These are phyloP conservation scores for Agaricus bisporus DNA, from an alignment of 768 basidiomycete genomes.

Conservation along the genomic window DNA sequence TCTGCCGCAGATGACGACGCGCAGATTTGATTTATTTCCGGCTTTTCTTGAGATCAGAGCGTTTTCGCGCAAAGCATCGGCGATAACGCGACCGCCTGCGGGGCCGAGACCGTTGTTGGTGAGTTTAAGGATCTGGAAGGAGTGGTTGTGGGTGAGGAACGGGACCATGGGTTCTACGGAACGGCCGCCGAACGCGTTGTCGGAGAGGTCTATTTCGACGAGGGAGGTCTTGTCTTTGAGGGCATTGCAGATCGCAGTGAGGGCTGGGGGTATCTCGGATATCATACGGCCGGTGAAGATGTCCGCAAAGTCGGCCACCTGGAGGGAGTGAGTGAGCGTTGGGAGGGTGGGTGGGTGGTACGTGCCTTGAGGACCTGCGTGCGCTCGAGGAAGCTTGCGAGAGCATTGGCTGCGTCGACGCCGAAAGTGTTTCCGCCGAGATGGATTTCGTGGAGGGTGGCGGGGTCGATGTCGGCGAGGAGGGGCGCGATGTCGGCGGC, in stretches of 20 bases:
- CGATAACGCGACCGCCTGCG: constrained; percentile 79
- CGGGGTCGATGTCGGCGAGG: constrained; percentile 58
- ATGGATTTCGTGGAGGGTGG: constrained; percentile 77
- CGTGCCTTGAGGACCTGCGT: constrained; percentile 67
- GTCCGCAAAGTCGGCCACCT: constrained; percentile 96
- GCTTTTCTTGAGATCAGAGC: constrained; percentile 61
- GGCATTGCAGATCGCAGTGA: constrained; percentile 83
- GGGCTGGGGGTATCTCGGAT: constrained; percentile 87
- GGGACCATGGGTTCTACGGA: constrained; percentile 92
- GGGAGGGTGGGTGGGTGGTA: neutral
- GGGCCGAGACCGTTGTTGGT: constrained; percentile 98
- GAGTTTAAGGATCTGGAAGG: constrained; percentile 78
- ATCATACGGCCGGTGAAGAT: constrained; percentile 98
- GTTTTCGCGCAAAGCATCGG: constrained; percentile 75
- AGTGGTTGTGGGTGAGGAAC: constrained; percentile 78
- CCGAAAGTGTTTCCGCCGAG: constrained; percentile 94
- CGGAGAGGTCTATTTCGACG: constrained; percentile 83
- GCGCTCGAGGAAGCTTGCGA: constrained; percentile 72
- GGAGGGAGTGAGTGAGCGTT: neutral
- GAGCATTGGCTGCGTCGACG: constrained; percentile 79
- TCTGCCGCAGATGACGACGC: constrained; percentile 84
- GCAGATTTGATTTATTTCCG: constrained; percentile 66
- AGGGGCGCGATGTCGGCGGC: constrained; percentile 71
- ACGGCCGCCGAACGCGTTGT: constrained; percentile 96
- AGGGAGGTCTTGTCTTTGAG: constrained; percentile 77